Base-by-base conservation (phyloP, 495 filamentous ascomycete genomes). In the Aspergillus bertholletiae region DNA sequence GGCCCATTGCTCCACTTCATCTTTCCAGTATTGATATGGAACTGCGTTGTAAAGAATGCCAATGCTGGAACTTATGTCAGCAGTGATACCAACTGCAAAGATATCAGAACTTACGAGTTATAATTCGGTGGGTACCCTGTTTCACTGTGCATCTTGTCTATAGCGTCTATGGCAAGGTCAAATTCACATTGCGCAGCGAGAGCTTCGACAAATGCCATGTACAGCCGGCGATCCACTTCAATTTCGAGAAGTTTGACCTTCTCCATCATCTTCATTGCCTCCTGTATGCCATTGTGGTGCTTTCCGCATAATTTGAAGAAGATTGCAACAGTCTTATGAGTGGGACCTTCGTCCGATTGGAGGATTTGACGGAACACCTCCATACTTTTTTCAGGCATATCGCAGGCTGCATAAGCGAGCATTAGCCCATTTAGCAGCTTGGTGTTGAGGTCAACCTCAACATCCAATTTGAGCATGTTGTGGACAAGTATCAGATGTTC, bases 401-500 rank as follows among this genome's bases (percentile, higher is more conserved):
- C 88, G 64, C 84, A 88, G 1, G 80, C 78, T 2, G 80, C 79
- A 62, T 95, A 93, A 0, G 87, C 94, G 23, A 92, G 74, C 88
- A 98, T 96, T 23, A 98, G 74, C 0, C 85, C 80, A 60, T 96
- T 96, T 47, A 84, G 77, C 1, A 97, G 66, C 46, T 73, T 74
- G 2, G 93, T 97, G 64, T 84, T 86, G 15, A 87, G 76, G 53
- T 94, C 86, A 32, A 97, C 76, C 40, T 82, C 77, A 8, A 84
- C 74, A 70, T 97, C 94, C 57, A 97, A 84, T 69, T 96, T 96
- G 44, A 96, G 77, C 82, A 95, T 91, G 61, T 96, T 96, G 65
- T 95, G 88, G 15, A 96, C 80, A 34, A 86, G 79, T 52, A 84
- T 78, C 28, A 96, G 71, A 35, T 81, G 82, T 30, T 88, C 85